These are phyloP conservation scores for Claviceps monticola DNA, from an alignment of 2,329 filamentous ascomycete species.

Conservation along the genomic window DNA sequence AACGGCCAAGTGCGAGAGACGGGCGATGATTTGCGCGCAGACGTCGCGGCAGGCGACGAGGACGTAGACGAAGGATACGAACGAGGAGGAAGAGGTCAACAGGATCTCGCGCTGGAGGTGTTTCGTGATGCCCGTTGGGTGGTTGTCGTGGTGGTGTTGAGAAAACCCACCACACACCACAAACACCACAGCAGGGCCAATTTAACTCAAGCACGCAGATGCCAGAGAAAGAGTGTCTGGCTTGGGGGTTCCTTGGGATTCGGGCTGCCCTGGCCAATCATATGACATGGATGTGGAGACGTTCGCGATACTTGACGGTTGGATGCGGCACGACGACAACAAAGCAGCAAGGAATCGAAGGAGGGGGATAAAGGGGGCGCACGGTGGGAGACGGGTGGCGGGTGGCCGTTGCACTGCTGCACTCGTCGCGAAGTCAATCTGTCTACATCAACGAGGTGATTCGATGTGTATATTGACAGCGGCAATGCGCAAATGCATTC, in stretches of 20 bases:
- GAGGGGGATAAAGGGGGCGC: background rate
- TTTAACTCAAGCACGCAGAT: background rate
- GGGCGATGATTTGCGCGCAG: background rate
- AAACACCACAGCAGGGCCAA: background rate
- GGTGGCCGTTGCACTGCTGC: background rate
- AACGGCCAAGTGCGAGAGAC: background rate
- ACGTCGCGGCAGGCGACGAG: background rate
- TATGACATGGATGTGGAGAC: conserved; percentile 2
- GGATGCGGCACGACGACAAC: background rate
- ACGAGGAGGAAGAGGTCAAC: background rate
- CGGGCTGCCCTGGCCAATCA: background rate
- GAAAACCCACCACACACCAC: background rate
- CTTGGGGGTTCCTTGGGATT: background rate
- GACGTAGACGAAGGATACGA: background rate
- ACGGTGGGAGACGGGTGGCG: background rate
- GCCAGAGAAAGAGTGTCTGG: background rate
- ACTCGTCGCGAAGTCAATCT: background rate
- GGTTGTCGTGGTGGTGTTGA: background rate
- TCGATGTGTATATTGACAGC: background rate
- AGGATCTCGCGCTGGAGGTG: background rate
- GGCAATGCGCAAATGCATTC: no score
- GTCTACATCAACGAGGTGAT: background rate
- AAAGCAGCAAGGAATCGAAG: background rate
- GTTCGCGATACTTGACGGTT: background rate
- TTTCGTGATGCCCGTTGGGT: background rate